Evolutionary conservation across 148 eudicot species (phyloP).

Genomic region (Vaccinium corymbosum): DNA sequence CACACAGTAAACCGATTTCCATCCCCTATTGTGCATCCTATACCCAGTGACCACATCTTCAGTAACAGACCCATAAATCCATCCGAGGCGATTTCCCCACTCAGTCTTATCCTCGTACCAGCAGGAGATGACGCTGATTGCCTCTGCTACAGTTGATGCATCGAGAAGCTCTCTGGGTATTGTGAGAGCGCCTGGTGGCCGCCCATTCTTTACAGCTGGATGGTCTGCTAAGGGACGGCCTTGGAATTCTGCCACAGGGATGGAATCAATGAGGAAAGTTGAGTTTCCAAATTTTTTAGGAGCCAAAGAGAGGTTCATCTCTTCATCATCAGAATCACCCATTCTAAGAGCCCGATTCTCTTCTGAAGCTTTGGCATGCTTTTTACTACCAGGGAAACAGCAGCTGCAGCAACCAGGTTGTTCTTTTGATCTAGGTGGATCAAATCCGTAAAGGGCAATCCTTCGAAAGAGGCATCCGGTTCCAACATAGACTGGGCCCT

Average conservation of each 20-base stretch:
- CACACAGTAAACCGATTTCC: conserved; percentile 84
- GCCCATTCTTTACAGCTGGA: conserved; percentile 83
- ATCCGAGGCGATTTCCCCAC: conserved; percentile 88
- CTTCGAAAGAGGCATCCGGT: conserved; percentile 90
- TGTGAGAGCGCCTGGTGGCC: conserved; percentile 90
- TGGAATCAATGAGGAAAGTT: conserved; percentile 62
- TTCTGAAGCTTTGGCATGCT: conserved; percentile 31
- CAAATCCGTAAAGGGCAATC: conserved; percentile 84
- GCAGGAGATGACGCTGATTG: conserved; percentile 79
- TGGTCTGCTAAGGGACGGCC: conserved; percentile 91
- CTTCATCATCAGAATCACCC: conserved; percentile 77
- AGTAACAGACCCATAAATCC: conserved; percentile 94
- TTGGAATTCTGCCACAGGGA: conserved; percentile 82
- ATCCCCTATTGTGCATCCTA: conserved; percentile 90
- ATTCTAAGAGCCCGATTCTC: conserved; percentile 71
- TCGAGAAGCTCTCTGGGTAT: conserved; percentile 74
- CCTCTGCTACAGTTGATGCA: conserved; percentile 81
- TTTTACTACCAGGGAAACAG: conserved; percentile 56
- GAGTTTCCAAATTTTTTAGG: conserved; percentile 91
- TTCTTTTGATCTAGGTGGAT: conserved; percentile 82
- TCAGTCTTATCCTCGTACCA: conserved; percentile 98
- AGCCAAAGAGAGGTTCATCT: conserved; percentile 59
- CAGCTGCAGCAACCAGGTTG: conserved; percentile 57
- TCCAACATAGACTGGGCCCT: conserved; percentile 93
- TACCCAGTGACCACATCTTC: conserved; percentile 96